Conservation (phyloP, 2,329 filamentous ascomycete species). For the Mollisia scopiformis region DNA sequence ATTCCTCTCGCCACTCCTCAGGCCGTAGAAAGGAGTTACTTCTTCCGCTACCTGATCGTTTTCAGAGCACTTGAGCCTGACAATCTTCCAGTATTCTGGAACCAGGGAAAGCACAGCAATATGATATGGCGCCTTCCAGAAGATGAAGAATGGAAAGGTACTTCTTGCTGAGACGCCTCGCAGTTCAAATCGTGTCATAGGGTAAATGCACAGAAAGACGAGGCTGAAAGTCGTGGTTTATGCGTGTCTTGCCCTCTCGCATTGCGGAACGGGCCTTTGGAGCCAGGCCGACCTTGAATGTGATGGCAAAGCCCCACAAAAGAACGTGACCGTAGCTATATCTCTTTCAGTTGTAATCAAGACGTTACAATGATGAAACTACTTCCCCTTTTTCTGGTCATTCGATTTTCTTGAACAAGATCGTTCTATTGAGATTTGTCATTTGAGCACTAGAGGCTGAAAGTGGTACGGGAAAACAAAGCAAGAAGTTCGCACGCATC, state of each 20-base stretch:
- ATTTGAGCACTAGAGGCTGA: too few relatives aligned
- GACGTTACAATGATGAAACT: background rate
- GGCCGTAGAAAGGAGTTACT: background rate
- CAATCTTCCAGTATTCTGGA: background rate
- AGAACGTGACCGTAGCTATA: constrained; percentile 12
- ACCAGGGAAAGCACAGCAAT: background rate
- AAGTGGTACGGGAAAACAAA: background rate
- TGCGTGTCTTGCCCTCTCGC: constrained; percentile 1
- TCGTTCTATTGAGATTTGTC: background rate
- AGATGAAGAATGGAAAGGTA: background rate
- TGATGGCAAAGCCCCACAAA: constrained; percentile 3
- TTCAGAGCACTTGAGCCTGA: constrained; percentile 7
- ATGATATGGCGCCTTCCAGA: constrained; percentile 8
- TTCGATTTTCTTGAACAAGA: background rate
- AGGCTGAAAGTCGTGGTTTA: background rate
- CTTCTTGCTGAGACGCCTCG: constrained; percentile 2
- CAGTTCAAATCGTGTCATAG: constrained; percentile 9
- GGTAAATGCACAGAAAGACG: constrained; percentile 8
- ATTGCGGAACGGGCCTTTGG: constrained; percentile 2
- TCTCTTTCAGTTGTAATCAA: background rate
- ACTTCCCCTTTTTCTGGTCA: background rate
- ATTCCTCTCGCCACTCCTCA: background rate
- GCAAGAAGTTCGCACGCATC: background rate
- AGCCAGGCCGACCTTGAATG: background rate
- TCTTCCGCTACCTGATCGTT: background rate